Evolutionary conservation across 2,329 filamentous ascomycete species (phyloP).

Genomic region (Didymella glomerata): DNA sequence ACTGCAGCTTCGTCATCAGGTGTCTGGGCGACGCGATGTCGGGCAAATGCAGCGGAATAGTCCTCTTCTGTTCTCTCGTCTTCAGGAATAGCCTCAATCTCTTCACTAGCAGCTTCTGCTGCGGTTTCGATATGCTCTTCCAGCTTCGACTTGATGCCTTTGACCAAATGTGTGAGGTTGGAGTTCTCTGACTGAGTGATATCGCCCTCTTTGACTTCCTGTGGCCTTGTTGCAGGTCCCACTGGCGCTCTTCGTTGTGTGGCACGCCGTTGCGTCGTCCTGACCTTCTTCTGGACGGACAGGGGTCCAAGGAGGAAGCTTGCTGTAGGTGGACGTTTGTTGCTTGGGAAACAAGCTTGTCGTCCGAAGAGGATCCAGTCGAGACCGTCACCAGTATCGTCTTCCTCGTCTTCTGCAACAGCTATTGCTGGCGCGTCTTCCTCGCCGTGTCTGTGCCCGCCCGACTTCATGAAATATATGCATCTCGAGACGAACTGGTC

Average conservation of each 20-base stretch:
- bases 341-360: slow-evolving; percentile 76
- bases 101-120: slow-evolving; percentile 55
- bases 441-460: slow-evolving; percentile 60
- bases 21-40: slow-evolving; percentile 67
- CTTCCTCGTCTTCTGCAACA: slow-evolving; percentile 66
- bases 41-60: slow-evolving; percentile 65
- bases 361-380: slow-evolving; percentile 85
- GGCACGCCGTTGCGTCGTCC: slow-evolving; percentile 73
- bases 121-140: slow-evolving; percentile 49
- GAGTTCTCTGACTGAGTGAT: slow-evolving; percentile 79
- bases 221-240: slow-evolving; percentile 74
- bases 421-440: slow-evolving; percentile 60
- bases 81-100: slow-evolving; percentile 33
- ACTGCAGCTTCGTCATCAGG: slow-evolving; percentile 68
- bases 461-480: slow-evolving; percentile 80
- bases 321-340: slow-evolving; percentile 76
- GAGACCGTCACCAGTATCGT: slow-evolving; percentile 73
- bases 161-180: slow-evolving; percentile 80
- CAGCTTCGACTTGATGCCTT: slow-evolving; percentile 74
- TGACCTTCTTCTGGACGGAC: slow-evolving; percentile 84
- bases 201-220: slow-evolving; percentile 78
- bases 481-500: slow-evolving; percentile 93
- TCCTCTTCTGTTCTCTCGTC: slow-evolving; percentile 48
- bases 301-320: slow-evolving; percentile 89
- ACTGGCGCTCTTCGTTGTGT: slow-evolving; percentile 73